Base-by-base conservation (phyloP, 2,329 filamentous ascomycete species). In the Trichoderma citrinoviride region DNA sequence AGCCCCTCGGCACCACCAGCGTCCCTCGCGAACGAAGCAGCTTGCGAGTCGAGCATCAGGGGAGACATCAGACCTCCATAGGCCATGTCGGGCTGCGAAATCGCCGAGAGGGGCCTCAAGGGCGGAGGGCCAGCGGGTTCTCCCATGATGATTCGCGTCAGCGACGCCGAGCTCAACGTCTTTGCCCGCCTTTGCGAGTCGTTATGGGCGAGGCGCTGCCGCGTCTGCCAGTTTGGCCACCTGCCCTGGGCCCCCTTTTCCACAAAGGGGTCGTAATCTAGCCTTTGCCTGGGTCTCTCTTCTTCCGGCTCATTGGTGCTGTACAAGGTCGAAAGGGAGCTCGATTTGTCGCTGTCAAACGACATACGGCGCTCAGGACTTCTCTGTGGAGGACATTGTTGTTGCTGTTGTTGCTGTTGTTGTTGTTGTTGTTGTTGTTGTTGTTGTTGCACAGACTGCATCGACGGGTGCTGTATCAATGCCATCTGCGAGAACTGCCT, bases 261-360 rank as follows among this genome's bases (percentile, higher is more conserved):
- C 1, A 76, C 69, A 53, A 78, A 78, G 0, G 77, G 76, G 33
- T 78, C 77, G 23, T 71, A 65, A 1, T 60, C 53, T n/a, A 53
- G 61, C 43, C 61, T 50, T 60, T 21, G 63, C 40, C 68, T 46
- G 33, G 65, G 50, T 7, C 60, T 65, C 19, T 74, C 74, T 7
- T 80, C 77, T 8, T 81, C 78, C 1, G 77, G 74, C 61, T 85
- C 83, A 33, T 83, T 82, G 54, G 81, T 82, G 65, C 83, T 86
- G 67, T 85, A 85, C 5, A 87, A 72, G 0, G 84, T 87, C 4
- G 84, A 87, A 5, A 87, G 74, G 2, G 82, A 80, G 44, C 83
- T 85, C 0, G 83, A 85, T 15, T 78, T 74, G 8, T 82, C 77
- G 67, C 81, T 84, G 4, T 78, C 75, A 4, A 72, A 64, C 0